Base-by-base conservation (phyloP, 2,329 filamentous ascomycete genomes). In the Fusarium chlamydosporum region DNA sequence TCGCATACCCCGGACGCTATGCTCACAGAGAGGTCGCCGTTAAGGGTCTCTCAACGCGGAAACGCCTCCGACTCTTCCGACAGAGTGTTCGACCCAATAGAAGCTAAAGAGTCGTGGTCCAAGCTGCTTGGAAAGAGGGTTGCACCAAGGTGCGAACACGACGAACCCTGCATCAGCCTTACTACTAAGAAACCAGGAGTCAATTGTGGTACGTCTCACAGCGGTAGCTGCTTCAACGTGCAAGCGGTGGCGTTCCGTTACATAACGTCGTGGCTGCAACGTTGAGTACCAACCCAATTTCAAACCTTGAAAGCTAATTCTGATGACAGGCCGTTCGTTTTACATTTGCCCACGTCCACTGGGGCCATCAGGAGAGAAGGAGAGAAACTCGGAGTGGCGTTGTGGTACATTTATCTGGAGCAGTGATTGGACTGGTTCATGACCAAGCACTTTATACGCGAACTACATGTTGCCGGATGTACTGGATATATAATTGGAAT, bases 171-270 rank as follows among this genome's bases (percentile, higher is more conserved):
- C 79, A 92, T 94, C 68, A 92, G 86, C 68, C 82, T 95, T 52
- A 86, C 90, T 18, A 97, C 94, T 1, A 97, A 95, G 82, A 98
- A 98, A 76, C 85, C 93, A 1, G 96, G 96, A 2, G 82, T 92
- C 67, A 99, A 98, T 74, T 90, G 76, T 80, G 95, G 84, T 87
- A 80, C 74, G 84, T 68, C 29, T 35, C 38, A 42, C 55, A 42
- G 29, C 52, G 41, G 27, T 35, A 52, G 31, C 45, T 58, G 33
- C 40, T 42, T 23, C 56, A 56, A 48, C 41, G 27, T 65, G 50
- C 26, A 56, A 56, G 46, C 11, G 15, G 67, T 57, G 63, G 67
- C 56, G 51, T 64, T 27, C 18, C 38, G 38, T 56, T 61, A 6
- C 45, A 61, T 41, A 62, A 65, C 56, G 23, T 27, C 41, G 38